Conservation (phyloP, 2,329 filamentous ascomycete species). For the Tolypocladium cylindrosporum region DNA sequence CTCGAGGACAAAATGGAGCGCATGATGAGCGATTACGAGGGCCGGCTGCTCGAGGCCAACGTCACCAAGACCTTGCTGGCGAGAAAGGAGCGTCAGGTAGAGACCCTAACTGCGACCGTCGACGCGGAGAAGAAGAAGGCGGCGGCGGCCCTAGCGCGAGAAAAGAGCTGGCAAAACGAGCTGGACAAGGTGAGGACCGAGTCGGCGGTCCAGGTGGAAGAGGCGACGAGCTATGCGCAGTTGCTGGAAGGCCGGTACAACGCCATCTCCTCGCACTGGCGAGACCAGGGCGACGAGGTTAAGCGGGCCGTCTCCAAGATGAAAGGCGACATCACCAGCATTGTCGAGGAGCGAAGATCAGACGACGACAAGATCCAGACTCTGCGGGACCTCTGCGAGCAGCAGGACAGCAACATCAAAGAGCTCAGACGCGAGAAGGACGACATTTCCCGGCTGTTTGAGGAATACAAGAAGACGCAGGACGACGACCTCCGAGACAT, state of each 20-base stretch:
- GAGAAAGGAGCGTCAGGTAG: constrained; percentile 65
- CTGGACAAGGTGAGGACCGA: constrained; percentile 52
- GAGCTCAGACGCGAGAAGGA: constrained; percentile 51
- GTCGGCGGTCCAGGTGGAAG: constrained; percentile 52
- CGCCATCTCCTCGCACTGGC: constrained; percentile 55
- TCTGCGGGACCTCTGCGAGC: constrained; percentile 60
- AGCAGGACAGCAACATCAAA: constrained; percentile 60
- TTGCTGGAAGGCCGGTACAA: constrained; percentile 64
- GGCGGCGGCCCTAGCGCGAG: constrained; percentile 46
- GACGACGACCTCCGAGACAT: constrained; percentile 51
- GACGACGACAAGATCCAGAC: constrained; percentile 56
- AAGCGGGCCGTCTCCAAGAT: constrained; percentile 40
- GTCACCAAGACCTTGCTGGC: constrained; percentile 62
- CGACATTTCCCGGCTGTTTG: constrained; percentile 49
- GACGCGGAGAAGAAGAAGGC: constrained; percentile 55
- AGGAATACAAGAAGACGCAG: constrained; percentile 54
- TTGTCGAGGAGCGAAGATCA: constrained; percentile 44
- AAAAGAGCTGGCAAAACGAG: constrained; percentile 52
- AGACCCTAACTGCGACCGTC: constrained; percentile 53
- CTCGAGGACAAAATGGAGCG: constrained; percentile 64
- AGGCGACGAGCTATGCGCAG: constrained; percentile 53
- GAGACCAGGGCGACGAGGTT: constrained; percentile 54
- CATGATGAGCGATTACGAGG: constrained; percentile 58
- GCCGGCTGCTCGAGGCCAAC: constrained; percentile 56
- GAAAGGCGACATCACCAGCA: constrained; percentile 39